Evolutionary conservation across 2,329 filamentous ascomycete species (phyloP), one percentile per base, ranked within the genome.

Genomic region (Dothistroma pini): DNA sequence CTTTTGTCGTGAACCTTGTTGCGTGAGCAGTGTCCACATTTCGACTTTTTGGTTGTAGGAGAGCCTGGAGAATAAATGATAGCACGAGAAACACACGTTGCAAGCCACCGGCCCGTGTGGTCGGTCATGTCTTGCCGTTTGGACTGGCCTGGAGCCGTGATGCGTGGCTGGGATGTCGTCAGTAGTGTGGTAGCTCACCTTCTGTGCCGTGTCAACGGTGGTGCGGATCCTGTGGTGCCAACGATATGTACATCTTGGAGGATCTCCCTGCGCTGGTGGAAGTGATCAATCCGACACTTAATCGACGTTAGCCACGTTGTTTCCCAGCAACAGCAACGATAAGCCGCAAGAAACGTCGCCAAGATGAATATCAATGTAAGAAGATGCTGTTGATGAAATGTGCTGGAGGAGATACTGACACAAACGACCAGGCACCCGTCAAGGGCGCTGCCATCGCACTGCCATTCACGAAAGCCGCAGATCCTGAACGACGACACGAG

Each of bases 391-490:
- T 47, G 2, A 8, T 47, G 16, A 19, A 51, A 44, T 19, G n/a
- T 21, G 10, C 2, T 31, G 14, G 22, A 44, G 29, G 10, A 16
- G 31, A 22, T 6, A 25, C 35, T 53, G 21, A 47, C n/a, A 21
- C 29, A 22, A 21, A 44, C 54, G 16, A n/a, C 35, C 31, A 65
- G 54, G 47, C 53, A 53, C 62, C 60, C 22, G 53, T 71, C 19
- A 56, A 62, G 55, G 68, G 70, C 44, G 66, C 63, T 11, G 66
- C 63, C 56, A 63, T 74, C 12, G 69, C 70, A 11, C 57, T 74
- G 1, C 71, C 72, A 16, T 73, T 73, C 65, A 72, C 68, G 19
- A 72, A 71, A 65, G 70, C 71, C 11, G 67, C 68, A 49, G 61
- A 70, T 35, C 67, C 69, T 2, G 61, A 63, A 21, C 60, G 58